phyloP scores from a whole-genome alignment of 148 eudicot genomes.

The Heliosperma pusillum region DNA sequence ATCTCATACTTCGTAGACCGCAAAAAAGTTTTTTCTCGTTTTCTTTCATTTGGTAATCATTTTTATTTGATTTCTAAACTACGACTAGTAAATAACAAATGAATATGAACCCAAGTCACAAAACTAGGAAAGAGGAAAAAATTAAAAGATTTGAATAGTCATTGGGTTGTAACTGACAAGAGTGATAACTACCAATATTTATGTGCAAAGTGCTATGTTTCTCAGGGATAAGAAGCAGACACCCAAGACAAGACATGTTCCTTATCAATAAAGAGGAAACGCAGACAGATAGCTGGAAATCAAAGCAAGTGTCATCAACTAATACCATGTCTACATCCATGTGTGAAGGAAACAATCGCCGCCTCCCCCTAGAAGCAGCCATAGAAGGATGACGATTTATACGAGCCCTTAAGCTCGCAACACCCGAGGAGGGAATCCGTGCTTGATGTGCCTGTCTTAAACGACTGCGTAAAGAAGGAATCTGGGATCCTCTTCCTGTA shows the following conservation, averaged over 20 bases:
- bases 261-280: not conserved
- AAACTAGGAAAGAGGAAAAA: not conserved
- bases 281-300: not conserved
- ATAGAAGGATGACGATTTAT: slow-evolving; percentile 43
- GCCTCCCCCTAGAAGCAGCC: slow-evolving; percentile 26
- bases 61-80: too few relatives aligned
- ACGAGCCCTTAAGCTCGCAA: slow-evolving; percentile 52
- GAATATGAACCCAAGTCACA: too few relatives aligned
- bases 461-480: slow-evolving; percentile 39
- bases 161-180: not conserved
- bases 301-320: slow-evolving; percentile 2
- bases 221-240: slow-evolving; percentile 4
- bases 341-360: slow-evolving; percentile 47
- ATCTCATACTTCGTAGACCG: too few relatives aligned
- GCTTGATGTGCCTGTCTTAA: slow-evolving; percentile 39
- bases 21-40: too few relatives aligned
- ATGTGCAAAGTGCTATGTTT: not conserved
- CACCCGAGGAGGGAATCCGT: slow-evolving; percentile 41
- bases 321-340: slow-evolving; percentile 89
- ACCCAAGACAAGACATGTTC: not conserved
- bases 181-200: not conserved
- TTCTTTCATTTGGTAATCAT: too few relatives aligned
- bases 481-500: slow-evolving; percentile 32
- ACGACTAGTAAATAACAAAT: too few relatives aligned
- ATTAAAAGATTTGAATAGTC: not conserved